phyloP scores from a whole-genome alignment of 371 early-diverging fungal species.

The Chytridiales sp. region DNA sequence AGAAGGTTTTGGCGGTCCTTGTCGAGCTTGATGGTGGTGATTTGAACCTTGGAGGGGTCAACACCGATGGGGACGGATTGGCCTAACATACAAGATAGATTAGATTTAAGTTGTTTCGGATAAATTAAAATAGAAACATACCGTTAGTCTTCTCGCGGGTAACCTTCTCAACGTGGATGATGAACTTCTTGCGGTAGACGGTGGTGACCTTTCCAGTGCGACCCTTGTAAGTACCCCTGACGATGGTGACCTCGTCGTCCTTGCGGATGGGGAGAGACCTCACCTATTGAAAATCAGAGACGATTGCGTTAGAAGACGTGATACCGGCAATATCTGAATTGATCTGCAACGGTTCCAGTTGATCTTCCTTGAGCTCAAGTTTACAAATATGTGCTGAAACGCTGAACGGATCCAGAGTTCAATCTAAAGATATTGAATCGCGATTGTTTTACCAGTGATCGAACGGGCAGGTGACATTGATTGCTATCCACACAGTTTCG shows the following conservation, averaged over 20 bases:
- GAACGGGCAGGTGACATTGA: too few species aligned
- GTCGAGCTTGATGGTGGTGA: conserved; percentile 93
- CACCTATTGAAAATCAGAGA: conserved; percentile 43
- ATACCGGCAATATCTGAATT: neutral
- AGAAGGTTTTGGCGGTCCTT: conserved; percentile 89
- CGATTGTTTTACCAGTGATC: too few species aligned
- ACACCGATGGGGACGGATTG: conserved; percentile 89
- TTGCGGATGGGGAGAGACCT: conserved; percentile 95
- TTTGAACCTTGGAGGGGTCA: conserved; percentile 96
- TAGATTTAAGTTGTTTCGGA: conserved; percentile 7
- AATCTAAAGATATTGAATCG: too few species aligned
- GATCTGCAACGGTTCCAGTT: too few species aligned
- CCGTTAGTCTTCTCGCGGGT: conserved; percentile 97
- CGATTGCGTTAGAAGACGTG: neutral
- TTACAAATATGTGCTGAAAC: neutral
- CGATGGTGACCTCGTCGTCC: conserved; percentile 96
- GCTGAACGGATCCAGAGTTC: neutral
- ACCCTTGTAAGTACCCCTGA: conserved; percentile 95
- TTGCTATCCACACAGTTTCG: too few species aligned
- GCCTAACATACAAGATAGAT: conserved; percentile 33
- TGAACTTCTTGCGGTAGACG: conserved; percentile 98
- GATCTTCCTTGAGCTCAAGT: too few species aligned
- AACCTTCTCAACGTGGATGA: conserved; percentile 97
- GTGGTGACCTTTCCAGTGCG: conserved; percentile 94
- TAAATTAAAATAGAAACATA: conserved; percentile 26